A percentile compares a stretch with the other conserved stretches of the same genome.
Conservation (phyloP, 139 green algal genomes). For the Ettlia oleoabundans region DNA sequence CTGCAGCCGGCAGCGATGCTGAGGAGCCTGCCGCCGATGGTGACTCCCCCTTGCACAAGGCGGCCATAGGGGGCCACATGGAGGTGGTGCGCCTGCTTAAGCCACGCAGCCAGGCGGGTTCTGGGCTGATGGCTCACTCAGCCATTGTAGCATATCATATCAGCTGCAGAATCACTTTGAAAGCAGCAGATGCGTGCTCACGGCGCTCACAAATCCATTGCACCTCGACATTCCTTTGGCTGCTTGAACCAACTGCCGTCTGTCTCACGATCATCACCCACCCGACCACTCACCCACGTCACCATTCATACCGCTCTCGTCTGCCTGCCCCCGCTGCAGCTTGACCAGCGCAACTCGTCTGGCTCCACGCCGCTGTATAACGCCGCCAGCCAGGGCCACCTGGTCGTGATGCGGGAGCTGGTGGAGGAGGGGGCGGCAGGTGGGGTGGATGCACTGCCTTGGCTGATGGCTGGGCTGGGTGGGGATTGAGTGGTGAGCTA, state of each 20-base stretch:
- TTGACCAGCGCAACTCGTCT: slow-evolving; percentile 42
- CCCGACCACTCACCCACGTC: no score
- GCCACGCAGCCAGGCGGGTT: no score
- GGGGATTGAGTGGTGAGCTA: background rate
- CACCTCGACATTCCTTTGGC: no score
- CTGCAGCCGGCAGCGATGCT: slow-evolving; percentile 7
- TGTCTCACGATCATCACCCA: no score
- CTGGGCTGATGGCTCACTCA: no score
- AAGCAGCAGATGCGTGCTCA: no score
- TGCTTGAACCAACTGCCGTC: no score
- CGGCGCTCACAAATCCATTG: no score
- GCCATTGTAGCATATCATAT: no score
- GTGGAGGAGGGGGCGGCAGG: slow-evolving; percentile 37
- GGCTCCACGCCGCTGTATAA: slow-evolving; percentile 54
- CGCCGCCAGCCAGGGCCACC: slow-evolving; percentile 38
- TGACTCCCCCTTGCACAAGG: slow-evolving; percentile 54
- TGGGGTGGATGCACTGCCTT: background rate
- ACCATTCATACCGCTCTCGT: no score
- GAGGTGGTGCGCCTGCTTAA: slow-evolving; percentile 45
- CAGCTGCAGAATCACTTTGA: no score
- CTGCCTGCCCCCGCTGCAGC: no score
- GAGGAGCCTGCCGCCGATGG: slow-evolving; percentile 40
- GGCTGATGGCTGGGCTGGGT: background rate
- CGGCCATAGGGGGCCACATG: slow-evolving; percentile 41
- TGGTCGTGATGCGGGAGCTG: slow-evolving; percentile 36